Conservation (phyloP, 257 asterid species). For the Perilla frutescens region DNA sequence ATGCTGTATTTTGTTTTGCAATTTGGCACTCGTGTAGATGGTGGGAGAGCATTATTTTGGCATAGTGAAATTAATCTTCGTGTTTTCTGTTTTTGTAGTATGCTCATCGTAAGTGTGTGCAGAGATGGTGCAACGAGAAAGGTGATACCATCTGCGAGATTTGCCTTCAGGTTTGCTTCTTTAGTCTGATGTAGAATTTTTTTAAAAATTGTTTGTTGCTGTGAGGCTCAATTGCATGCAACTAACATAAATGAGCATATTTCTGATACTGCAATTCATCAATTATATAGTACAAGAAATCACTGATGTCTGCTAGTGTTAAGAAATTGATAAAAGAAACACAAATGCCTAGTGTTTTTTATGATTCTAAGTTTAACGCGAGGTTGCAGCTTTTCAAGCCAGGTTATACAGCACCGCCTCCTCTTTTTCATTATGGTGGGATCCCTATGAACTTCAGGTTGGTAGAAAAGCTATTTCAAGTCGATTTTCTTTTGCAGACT, state of each 20-base stretch:
- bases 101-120: slow-evolving; percentile 84
- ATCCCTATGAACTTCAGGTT: slow-evolving; percentile 76
- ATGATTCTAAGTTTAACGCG: slow-evolving; percentile 25
- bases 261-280: background rate
- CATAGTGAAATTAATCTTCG: background rate
- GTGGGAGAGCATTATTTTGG: background rate
- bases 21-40: background rate
- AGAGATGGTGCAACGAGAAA: slow-evolving; percentile 90
- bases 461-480: background rate
- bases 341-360: background rate
- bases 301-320: no score
- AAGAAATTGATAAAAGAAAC: background rate
- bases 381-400: slow-evolving; percentile 75
- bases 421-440: slow-evolving; percentile 59
- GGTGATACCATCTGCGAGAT: slow-evolving; percentile 89
- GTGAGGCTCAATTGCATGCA: background rate
- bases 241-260: background rate
- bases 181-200: background rate
- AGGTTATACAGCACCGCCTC: slow-evolving; percentile 76
- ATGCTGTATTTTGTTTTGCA: background rate
- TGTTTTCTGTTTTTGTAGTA: slow-evolving; percentile 47
- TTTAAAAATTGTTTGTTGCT: background rate
- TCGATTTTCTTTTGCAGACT: background rate
- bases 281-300: background rate
- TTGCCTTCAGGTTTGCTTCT: slow-evolving; percentile 67